Base-by-base conservation (phyloP, 192 early-diverging fungal genomes). In the Coemansia sp. region DNA sequence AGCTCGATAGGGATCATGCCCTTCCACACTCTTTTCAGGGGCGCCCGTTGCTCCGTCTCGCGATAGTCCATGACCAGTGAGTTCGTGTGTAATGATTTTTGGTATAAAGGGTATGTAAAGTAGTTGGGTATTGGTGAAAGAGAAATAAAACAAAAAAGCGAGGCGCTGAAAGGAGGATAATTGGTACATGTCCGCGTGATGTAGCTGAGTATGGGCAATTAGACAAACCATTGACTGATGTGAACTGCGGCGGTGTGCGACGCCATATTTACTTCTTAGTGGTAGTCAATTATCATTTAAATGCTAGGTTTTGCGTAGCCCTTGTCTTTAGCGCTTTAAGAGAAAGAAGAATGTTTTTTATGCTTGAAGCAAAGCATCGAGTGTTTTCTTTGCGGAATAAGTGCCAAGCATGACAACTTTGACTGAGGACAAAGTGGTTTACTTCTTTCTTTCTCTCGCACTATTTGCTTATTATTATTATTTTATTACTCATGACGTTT, bases 1-100 rank as follows among this genome's bases (percentile, higher is more conserved):
- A 82, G 34, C 61, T 82, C 80, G 3, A 82, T 74, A 5, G 80
- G 80, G 1, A 82, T 82, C 72, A 77, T 72, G 14, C 75, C 75
- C n/a, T 68, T 53, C 80, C 80, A 82, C 23, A 77, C 59, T 19
- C 39, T 44, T 12, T 71, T 67, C 11, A 75, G 34, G 5, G 69
- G 39, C 27, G 69, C 58, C 59, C 48, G 67, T 23, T 65, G 65
- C 45, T 63, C 48, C 29, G 61, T 38, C 41, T 23, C 53, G 53
- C 31, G 63, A 62, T 39, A 64, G 14, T 55, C 50, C 65, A 67
- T 67, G 53, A 29, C 10, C 10, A 42, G n/a, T n/a, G 32, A 34
- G 32, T 34, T 5, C n/a, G 38, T 14, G 38, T 39, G 38, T 39
- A 36, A 45, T 6, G 44, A 60, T 34, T 34, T 34, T 34, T 6